Evolutionary conservation across 2,329 filamentous ascomycete genomes (phyloP), one percentile per base, ranked within the genome.

Genomic region (Colletotrichum brevisporum): DNA sequence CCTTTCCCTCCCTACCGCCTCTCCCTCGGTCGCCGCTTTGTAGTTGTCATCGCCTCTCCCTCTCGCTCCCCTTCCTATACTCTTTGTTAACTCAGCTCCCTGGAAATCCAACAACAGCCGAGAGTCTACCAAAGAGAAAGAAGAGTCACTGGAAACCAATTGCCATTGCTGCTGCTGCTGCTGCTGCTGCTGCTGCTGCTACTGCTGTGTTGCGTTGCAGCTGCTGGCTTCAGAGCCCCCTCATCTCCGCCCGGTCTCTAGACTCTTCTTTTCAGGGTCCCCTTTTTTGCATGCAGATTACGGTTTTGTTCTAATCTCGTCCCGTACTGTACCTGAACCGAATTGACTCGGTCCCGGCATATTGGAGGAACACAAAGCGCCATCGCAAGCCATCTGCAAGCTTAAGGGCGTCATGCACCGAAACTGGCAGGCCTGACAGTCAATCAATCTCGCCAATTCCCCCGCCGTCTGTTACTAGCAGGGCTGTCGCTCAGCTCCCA

Each of bases 11-110:
- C 43, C 24, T 43, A 62, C 69, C 60, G 66, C 69, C 54, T 60
- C 51, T 63, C 66, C 66, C 69, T 64, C 69, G 65, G 69, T 71
- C 65, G 55, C 55, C 66, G 45, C 36, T 36, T 43, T 64, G 54
- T 51, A 54, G 50, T 26, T 55, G 31, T 12, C 31, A 36, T 36
- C 31, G 31, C 31, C 31, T 36, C 31, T 36, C 31, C 31, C 31
- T 36, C 31, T 36, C 31, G 31, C 31, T 36, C 31, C 8, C 31
- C 39, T 52, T 21, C 31, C 45, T 24, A 21, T 24, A 21, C 55
- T 50, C 55, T 60, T 66, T 55, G 55, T 55, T 54, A 39, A 51
- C 18, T 45, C 12, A 18, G 31, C 48, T 65, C 62, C 43, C 62
- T 55, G 48, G 31, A 36, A 36, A 36, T 36, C 31, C 31, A 36